Conservation (phyloP, 768 basidiomycete genomes). For the Mycena leptocephala region DNA sequence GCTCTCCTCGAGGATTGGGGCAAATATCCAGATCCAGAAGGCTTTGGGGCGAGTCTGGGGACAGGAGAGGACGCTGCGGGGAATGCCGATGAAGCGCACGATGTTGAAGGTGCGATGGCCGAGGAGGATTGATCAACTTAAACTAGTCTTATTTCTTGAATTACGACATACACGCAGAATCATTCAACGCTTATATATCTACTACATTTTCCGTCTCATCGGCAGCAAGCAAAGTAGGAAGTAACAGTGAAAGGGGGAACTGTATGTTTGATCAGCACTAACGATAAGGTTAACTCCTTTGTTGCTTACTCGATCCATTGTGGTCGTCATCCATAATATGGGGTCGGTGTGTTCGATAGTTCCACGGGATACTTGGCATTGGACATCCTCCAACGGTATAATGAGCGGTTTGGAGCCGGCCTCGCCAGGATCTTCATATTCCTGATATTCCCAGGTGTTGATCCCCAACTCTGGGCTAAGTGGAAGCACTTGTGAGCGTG, state of each 20-base stretch:
- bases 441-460: constrained; percentile 29
- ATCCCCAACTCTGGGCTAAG: constrained; percentile 41
- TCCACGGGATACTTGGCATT: constrained; percentile 33
- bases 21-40: not conserved
- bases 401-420: constrained; percentile 11
- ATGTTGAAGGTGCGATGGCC: not conserved
- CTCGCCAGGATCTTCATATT: constrained; percentile 11
- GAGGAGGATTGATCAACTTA: not conserved
- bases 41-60: not conserved
- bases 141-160: too few species aligned
- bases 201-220: not conserved
- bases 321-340: constrained; percentile 37
- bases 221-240: not conserved
- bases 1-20: not conserved
- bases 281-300: not conserved
- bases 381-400: constrained; percentile 31
- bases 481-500: not conserved
- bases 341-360: constrained; percentile 24
- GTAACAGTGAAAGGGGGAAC: not conserved
- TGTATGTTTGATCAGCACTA: not conserved
- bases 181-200: not conserved
- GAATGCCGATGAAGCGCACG: not conserved
- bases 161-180: not conserved
- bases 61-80: not conserved
- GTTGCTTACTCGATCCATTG: constrained; percentile 28